Evolutionary conservation across 768 basidiomycete genomes (phyloP).

Genomic region (Neoboletus subvelutipes): DNA sequence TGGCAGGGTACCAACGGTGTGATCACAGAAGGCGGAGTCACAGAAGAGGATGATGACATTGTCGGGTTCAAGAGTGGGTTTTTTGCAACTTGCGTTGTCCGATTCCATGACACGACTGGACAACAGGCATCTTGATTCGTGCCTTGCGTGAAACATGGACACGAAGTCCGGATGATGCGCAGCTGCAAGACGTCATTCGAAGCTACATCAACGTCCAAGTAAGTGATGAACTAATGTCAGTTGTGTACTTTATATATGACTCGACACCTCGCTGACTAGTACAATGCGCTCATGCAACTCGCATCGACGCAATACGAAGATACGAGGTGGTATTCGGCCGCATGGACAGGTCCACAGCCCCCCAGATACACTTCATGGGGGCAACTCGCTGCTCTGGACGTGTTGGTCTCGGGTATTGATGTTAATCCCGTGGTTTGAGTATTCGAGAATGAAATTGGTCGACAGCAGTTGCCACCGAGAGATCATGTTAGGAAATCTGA

Average conservation of each 20-base stretch:
- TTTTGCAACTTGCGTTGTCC: not conserved
- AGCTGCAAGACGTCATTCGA: slow-evolving; percentile 42
- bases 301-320: not conserved
- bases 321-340: slow-evolving; percentile 10
- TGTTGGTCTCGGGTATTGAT: slow-evolving; percentile 12
- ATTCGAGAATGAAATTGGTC: not conserved
- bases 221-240: not conserved
- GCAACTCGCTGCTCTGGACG: slow-evolving; percentile 15
- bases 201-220: slow-evolving; percentile 56
- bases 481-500: not conserved
- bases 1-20: slow-evolving; percentile 53
- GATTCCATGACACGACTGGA: not conserved
- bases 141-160: slow-evolving; percentile 47
- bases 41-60: slow-evolving; percentile 41
- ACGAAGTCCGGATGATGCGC: slow-evolving; percentile 37
- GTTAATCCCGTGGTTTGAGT: not conserved
- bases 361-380: slow-evolving; percentile 5
- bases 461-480: not conserved
- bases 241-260: no score
- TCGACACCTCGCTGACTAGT: not conserved
- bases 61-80: slow-evolving; percentile 52
- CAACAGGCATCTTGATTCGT: slow-evolving; percentile 44
- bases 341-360: slow-evolving; percentile 9
- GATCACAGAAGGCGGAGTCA: slow-evolving; percentile 50
- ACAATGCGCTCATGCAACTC: slow-evolving; percentile 12